Conservation (phyloP, 371 early-diverging fungal genomes). For the Encephalitozoon intestinalis region DNA sequence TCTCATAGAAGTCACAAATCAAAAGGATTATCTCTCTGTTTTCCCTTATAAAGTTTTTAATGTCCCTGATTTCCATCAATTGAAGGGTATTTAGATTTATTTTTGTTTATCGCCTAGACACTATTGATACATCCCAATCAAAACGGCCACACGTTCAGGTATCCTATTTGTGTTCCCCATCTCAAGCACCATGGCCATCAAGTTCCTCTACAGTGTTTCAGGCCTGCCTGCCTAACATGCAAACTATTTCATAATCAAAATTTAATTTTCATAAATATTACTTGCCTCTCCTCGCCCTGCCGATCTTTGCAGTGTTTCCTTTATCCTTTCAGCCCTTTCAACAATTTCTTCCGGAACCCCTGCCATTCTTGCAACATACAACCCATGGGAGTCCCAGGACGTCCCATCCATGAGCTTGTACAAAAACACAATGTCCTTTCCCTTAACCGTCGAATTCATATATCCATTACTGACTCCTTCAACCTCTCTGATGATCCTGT, state of each 20-base stretch:
- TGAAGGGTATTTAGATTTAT: neutral
- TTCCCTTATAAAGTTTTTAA: conserved; percentile 11
- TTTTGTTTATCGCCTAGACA: neutral
- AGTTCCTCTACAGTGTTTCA: too few species aligned
- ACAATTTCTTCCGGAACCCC: conserved; percentile 68
- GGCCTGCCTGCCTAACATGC: neutral
- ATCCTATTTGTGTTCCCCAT: neutral
- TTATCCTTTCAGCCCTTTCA: conserved; percentile 39
- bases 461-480: conserved; percentile 47
- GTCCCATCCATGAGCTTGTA: conserved; percentile 78
- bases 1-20: conserved; percentile 50
- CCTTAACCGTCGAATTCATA: conserved; percentile 42
- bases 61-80: neutral
- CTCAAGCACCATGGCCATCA: too few species aligned
- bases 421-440: conserved; percentile 77
- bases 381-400: conserved; percentile 72
- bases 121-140: neutral
- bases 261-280: neutral
- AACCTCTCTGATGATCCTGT: conserved; percentile 74
- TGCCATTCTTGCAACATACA: conserved; percentile 87
- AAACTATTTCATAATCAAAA: neutral
- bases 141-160: neutral
- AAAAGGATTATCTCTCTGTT: conserved; percentile 42
- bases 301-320: neutral
- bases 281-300: neutral